phyloP scores from a whole-genome alignment of 78 protist species.

The Ministeria vibrans region DNA sequence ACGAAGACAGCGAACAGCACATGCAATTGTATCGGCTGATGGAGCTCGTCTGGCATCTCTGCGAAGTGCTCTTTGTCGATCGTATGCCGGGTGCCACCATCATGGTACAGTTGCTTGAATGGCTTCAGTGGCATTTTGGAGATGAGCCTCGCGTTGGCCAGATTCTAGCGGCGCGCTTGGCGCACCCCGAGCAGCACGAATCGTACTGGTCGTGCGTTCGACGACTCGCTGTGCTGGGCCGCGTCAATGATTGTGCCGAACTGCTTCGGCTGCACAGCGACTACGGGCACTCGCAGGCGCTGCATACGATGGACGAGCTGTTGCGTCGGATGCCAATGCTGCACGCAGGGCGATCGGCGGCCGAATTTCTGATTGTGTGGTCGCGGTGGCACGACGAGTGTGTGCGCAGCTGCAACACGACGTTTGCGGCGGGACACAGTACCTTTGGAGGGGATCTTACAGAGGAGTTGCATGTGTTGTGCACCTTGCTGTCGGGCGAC shows the following conservation, averaged over 20 bases:
- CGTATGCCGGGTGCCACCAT: background rate
- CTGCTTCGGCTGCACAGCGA: background rate
- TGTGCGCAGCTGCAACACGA: background rate
- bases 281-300: background rate
- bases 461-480: background rate
- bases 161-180: background rate
- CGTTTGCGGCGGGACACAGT: no score
- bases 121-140: background rate
- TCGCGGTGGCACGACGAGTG: background rate
- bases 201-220: background rate
- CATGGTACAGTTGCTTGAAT: background rate
- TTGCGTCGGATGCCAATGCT: background rate
- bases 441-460: background rate
- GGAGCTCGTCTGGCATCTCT: background rate
- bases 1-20: no score
- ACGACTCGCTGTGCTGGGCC: background rate
- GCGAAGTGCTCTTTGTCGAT: background rate
- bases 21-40: background rate
- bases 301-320: background rate
- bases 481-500: background rate
- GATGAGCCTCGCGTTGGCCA: background rate
- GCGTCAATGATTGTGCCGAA: background rate
- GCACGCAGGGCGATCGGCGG: background rate
- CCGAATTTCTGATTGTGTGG: background rate
- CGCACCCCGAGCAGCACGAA: background rate